Base-by-base conservation (phyloP, 2,329 filamentous ascomycete genomes). In the Aquanectria penicillioides region DNA sequence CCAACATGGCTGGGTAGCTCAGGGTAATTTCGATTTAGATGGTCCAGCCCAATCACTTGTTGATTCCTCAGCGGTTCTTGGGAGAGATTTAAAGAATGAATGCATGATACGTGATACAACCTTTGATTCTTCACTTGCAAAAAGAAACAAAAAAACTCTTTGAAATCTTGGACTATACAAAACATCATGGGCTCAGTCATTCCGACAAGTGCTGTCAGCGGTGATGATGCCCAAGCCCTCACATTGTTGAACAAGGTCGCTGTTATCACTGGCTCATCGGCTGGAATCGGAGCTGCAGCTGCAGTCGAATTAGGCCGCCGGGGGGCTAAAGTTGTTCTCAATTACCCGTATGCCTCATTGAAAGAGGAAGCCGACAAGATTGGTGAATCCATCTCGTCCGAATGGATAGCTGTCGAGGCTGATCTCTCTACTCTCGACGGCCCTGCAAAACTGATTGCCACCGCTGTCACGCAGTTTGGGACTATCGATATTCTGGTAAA, bases 401-500 rank as follows among this genome's bases (percentile, higher is more conserved):
- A 31, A 13, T 50, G 33, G 47, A 50, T 50, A 12, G 33, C 47
- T n/a, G 47, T 50, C 7, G 36, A 38, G 34, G 47, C 47, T 22
- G 47, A 50, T 25, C 15, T 50, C 3, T 50, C 47, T 15, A 50
- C 47, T 9, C n/a, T 40, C 15, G 47, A 50, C 11, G 33, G 47
- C 13, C 47, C 47, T 5, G 22, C 9, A 15, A 28, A 15, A 8
- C 23, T 50, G 6, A 50, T 50, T 12, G 34, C 11, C 18, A 52
- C 9, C 75, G 41, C 52, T 20, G 52, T 48, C 5, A 22, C 15
- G 13, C 38, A 33, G 18, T 46, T 47, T 18, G 52, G 52, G 15
- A 44, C 38, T n/a, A 34, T 56, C n/a, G 52, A 56, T 26, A 46
- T 56, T 0, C 68, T 83, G 13, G 71, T 80, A 44, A 58, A 64